Percentiles rank a stretch among this genome's conserved stretches.
These are phyloP conservation scores for Thalassiosira ordinaria DNA, from an alignment of 352 stramenopile genomes.

Conservation along the genomic window DNA sequence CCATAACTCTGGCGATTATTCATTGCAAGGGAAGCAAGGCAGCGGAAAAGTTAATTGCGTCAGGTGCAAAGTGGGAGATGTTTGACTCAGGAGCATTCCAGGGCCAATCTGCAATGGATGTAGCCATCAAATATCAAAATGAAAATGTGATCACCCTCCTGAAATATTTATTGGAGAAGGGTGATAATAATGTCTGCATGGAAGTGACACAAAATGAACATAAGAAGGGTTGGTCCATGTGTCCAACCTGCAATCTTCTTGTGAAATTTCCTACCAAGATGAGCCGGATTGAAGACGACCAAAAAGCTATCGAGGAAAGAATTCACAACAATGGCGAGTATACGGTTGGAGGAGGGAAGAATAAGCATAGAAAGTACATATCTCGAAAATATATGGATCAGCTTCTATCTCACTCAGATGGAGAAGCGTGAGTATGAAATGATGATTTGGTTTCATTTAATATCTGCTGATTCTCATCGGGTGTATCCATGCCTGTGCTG, in stretches of 20 bases:
- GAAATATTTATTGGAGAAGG: neutral
- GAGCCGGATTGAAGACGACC: conserved; percentile 15
- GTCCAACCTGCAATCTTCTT: conserved; percentile 29
- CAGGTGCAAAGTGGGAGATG: conserved; percentile 17
- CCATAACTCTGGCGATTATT: conserved; percentile 28
- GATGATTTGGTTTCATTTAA: no score
- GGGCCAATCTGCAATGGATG: no score
- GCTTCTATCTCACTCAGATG: conserved; percentile 27
- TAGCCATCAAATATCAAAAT: conserved; percentile 2
- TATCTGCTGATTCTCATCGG: no score
- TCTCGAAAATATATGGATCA: conserved; percentile 45
- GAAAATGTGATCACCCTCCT: neutral
- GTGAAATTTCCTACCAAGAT: conserved; percentile 41
- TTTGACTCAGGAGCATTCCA: no score
- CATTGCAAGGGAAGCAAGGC: conserved; percentile 25
- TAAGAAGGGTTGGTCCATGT: conserved; percentile 3
- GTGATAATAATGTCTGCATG: neutral
- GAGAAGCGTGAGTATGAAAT: conserved; percentile 8
- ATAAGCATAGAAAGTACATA: conserved; percentile 29
- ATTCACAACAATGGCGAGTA: neutral
- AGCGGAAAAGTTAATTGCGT: conserved; percentile 19
- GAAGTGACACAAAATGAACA: neutral
- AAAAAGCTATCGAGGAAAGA: conserved; percentile 23
- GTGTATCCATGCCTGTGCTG: no score
- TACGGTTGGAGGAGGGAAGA: neutral